A percentile compares a stretch with the other conserved stretches of the same genome.
Evolutionary conservation across 352 stramenopile species (phyloP).

Genomic region (Phytophthora cajani): DNA sequence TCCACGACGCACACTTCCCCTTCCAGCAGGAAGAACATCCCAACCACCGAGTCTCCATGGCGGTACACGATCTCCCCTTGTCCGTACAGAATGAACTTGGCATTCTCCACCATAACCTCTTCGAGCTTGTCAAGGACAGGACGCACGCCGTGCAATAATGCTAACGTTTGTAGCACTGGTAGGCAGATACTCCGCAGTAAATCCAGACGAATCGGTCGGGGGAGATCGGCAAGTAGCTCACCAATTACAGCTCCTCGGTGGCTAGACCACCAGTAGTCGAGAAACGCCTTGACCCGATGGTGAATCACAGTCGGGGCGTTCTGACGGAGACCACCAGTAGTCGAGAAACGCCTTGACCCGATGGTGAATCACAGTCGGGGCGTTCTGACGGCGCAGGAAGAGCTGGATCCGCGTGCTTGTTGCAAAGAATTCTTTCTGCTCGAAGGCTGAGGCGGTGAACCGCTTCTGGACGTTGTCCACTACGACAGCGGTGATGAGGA

Average conservation of each 20-base stretch:
- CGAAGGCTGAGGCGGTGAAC: constrained; percentile 58
- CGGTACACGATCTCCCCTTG: constrained; percentile 68
- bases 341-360: constrained; percentile 70
- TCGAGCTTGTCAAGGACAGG: constrained; percentile 44
- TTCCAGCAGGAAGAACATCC: constrained; percentile 67
- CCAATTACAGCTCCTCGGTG: constrained; percentile 58
- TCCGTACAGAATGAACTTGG: constrained; percentile 61
- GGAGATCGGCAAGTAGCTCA: constrained; percentile 58
- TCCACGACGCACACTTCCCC: constrained; percentile 54
- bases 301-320: constrained; percentile 54
- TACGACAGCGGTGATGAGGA: constrained; percentile 51
- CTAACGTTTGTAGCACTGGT: constrained; percentile 54
- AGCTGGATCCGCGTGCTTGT: constrained; percentile 59
- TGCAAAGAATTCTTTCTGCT: constrained; percentile 68
- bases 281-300: constrained; percentile 61
- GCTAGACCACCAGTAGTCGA: constrained; percentile 77
- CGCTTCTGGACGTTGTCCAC: constrained; percentile 64
- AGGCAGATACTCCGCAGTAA: constrained; percentile 55
- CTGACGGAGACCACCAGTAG: constrained; percentile 72
- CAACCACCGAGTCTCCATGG: constrained; percentile 59
- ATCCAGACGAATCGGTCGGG: constrained; percentile 51
- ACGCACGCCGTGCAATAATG: constrained; percentile 40
- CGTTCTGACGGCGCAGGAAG: constrained; percentile 61
- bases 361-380: constrained; percentile 49
- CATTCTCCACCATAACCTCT: constrained; percentile 53